These are phyloP conservation scores for Lasiodiplodia gonubiensis DNA, from an alignment of 2,329 filamentous ascomycete species.

Conservation along the genomic window DNA sequence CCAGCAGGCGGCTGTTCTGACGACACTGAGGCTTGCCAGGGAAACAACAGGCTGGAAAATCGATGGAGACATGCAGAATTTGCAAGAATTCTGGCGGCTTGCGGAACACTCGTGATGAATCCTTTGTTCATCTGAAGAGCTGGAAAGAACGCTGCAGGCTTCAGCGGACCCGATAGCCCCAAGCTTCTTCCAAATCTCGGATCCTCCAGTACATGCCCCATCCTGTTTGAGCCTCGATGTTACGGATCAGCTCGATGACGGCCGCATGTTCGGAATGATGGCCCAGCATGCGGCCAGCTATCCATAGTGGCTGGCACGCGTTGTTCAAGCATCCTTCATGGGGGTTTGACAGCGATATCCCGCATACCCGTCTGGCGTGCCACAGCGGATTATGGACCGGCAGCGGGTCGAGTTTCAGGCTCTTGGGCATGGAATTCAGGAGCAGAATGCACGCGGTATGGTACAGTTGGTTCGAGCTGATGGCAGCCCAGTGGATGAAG, in stretches of 20 bases:
- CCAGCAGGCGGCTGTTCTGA: constrained; percentile 53
- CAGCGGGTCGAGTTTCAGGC: constrained; percentile 39
- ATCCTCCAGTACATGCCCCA: constrained; percentile 63
- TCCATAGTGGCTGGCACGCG: constrained; percentile 63
- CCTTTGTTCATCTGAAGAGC: not conserved
- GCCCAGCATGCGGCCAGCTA: constrained; percentile 61
- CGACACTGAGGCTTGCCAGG: constrained; percentile 47
- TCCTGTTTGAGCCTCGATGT: constrained; percentile 59
- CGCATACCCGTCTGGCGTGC: constrained; percentile 63
- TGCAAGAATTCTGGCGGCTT: constrained; percentile 35
- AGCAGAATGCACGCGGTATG: constrained; percentile 63
- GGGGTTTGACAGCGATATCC: constrained; percentile 62
- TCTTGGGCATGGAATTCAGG: constrained; percentile 48
- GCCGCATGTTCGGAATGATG: constrained; percentile 53
- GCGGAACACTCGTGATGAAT: constrained; percentile 34
- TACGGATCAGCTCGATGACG: constrained; percentile 53
- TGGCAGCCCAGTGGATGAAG: constrained; percentile 61
- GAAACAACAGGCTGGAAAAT: constrained; percentile 52
- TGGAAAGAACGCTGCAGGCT: not conserved
- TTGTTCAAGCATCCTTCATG: constrained; percentile 64
- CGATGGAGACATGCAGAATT: constrained; percentile 30
- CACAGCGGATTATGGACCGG: constrained; percentile 54
- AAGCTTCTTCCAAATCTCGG: constrained; percentile 53
- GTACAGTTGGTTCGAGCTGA: constrained; percentile 63
- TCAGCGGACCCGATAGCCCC: constrained; percentile 37